Evolutionary conservation across 805 yeast species (phyloP), one percentile per base, ranked within the genome.

Genomic region (Metschnikowia similis): DNA sequence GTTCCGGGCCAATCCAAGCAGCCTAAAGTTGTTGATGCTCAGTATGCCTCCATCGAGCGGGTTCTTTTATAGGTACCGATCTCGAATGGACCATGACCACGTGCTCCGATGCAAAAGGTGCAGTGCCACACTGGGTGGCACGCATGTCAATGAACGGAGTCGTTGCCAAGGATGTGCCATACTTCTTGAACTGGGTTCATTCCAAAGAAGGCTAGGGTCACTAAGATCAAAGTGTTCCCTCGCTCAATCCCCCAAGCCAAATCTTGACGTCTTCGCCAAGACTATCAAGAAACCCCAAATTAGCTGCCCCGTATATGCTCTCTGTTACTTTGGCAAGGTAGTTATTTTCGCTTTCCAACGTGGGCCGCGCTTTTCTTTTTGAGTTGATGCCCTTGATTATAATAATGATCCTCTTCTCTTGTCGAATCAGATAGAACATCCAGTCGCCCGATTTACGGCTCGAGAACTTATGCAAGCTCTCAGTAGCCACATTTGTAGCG

Each of bases 401-500:
- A 14, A 70, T 62, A 39, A 72, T 66, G 48, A 58, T 62, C 48
- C 65, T 67, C 4, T 56, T 56, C 28, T 63, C 59, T 48, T 64
- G 58, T 37, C 62, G 62, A 40, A 71, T 57, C 49, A 66, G 67
- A 56, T 73, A 73, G 51, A 73, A 66, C 67, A 72, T 66, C 77
- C 77, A 72, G 58, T 71, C 75, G 49, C 65, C 71, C 30, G 51
- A 52, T 47, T 64, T 67, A 48, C 66, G 67, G 51, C 66, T 64
- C 37, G 67, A 68, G 54, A 71, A 72, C 50, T 73, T 73, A 56
- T 73, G 75, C 43, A 72, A 66, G 54, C 64, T 70, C 54, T 73
- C 77, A 21, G 60, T 54, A 41, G 65, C 54, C 6, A 54, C 42
- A 36, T 56, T 54, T 4, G 52, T 48, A 0, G 49, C 50, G 16